These are phyloP conservation scores for Metarhizium robertsii DNA, from an alignment of 2,329 filamentous ascomycete genomes.

Conservation along the genomic window DNA sequence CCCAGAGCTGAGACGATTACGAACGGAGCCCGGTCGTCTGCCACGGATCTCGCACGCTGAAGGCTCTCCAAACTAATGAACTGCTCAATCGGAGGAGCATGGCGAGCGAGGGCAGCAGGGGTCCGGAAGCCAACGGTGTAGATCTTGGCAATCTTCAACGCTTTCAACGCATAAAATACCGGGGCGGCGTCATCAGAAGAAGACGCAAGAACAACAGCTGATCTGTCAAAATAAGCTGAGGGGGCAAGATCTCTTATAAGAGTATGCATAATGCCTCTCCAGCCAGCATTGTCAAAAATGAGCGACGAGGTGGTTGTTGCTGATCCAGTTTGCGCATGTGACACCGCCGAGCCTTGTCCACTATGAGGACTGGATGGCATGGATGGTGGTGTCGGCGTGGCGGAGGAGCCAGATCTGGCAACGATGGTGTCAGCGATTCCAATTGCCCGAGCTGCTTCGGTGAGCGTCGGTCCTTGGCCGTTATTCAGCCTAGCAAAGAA, in stretches of 20 bases:
- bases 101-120: conserved; percentile 48
- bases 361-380: conserved; percentile 38
- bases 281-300: conserved; percentile 72
- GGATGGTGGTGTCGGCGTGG: conserved; percentile 35
- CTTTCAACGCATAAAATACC: conserved; percentile 68
- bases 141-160: conserved; percentile 66
- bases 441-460: conserved; percentile 68
- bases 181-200: conserved; percentile 68
- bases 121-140: conserved; percentile 78
- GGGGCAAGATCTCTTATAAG: conserved; percentile 74
- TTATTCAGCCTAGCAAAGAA: conserved; percentile 43
- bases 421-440: conserved; percentile 78
- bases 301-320: conserved; percentile 42
- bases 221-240: conserved; percentile 67
- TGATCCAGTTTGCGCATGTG: conserved; percentile 24
- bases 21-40: conserved; percentile 55
- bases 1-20: conserved; percentile 73
- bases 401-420: conserved; percentile 38
- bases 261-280: conserved; percentile 77
- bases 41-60: conserved; percentile 40
- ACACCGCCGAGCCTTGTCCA: conserved; percentile 14
- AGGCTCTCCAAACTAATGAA: conserved; percentile 65
- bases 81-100: conserved; percentile 61
- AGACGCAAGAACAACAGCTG: conserved; percentile 66
- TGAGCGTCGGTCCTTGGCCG: conserved; percentile 48